phyloP scores from a whole-genome alignment of 176 grass and related monocot species.

The Cocos nucifera region DNA sequence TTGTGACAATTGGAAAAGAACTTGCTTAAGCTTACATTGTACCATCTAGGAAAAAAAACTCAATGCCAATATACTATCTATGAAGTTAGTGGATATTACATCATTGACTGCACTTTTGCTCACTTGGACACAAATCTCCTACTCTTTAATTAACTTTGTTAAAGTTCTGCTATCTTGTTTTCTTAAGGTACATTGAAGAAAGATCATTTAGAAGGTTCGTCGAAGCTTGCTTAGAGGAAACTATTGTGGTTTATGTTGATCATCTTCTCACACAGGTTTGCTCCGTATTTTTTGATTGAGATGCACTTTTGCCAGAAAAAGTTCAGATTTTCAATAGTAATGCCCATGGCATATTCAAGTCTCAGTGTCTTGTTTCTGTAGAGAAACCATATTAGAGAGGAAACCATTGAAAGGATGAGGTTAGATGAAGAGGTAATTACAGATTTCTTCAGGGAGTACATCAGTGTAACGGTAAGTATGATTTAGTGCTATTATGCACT shows the following conservation, averaged over 20 bases:
- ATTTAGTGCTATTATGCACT: neutral
- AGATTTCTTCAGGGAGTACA: slow-evolving; percentile 93
- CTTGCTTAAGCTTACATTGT: no score
- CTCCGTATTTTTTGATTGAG: neutral
- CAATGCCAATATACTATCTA: no score
- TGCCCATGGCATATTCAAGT: no score
- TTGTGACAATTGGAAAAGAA: no score
- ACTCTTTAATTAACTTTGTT: neutral
- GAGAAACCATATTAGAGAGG: slow-evolving; percentile 83
- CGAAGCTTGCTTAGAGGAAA: slow-evolving; percentile 94
- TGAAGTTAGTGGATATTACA: no score
- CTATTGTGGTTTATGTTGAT: slow-evolving; percentile 85
- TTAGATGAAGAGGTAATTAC: slow-evolving; percentile 94
- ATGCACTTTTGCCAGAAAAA: neutral
- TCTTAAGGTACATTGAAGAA: slow-evolving; percentile 87
- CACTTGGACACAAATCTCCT: no score
- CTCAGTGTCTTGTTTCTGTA: slow-evolving; percentile 22
- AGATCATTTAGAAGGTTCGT: slow-evolving; percentile 96
- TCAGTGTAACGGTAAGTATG: slow-evolving; percentile 81
- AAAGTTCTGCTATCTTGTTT: neutral
- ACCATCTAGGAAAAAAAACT: no score
- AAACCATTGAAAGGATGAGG: slow-evolving; percentile 88
- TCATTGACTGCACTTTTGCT: no score
- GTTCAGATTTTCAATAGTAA: no score
- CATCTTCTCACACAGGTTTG: slow-evolving; percentile 89